phyloP scores from a whole-genome alignment of 805 yeast species.

The Monosporozyma solicola region DNA sequence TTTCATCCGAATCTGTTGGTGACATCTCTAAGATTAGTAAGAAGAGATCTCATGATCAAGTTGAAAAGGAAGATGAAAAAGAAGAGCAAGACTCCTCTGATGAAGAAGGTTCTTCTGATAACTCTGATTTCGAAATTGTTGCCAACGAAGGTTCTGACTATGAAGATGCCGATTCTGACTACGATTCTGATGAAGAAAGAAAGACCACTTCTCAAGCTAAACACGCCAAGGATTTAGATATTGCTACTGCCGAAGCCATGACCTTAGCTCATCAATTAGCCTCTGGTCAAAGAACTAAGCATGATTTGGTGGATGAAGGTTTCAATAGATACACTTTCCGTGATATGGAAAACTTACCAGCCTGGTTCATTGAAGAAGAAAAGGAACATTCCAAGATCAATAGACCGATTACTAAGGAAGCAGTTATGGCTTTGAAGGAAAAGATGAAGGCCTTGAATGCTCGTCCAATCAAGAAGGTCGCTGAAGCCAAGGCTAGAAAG shows the following conservation, averaged over 20 bases:
- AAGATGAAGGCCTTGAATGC: conserved; percentile 80
- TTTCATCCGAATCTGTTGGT: conserved; percentile 17
- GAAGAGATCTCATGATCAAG: conserved; percentile 15
- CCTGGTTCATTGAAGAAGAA: conserved; percentile 96
- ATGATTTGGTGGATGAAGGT: conserved; percentile 86
- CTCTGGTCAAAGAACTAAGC: conserved; percentile 72
- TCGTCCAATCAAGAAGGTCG: conserved; percentile 96
- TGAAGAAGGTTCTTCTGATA: conserved; percentile 19
- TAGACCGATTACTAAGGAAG: conserved; percentile 94
- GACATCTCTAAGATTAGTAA: conserved; percentile 8
- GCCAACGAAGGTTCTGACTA: conserved; percentile 33
- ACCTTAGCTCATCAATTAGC: conserved; percentile 95
- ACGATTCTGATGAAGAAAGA: conserved; percentile 47
- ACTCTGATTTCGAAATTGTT: conserved; percentile 40
- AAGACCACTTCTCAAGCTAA: conserved; percentile 34
- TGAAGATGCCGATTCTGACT: conserved; percentile 32
- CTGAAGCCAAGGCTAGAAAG: conserved; percentile 95
- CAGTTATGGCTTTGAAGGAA: conserved; percentile 67
- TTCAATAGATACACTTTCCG: conserved; percentile 87
- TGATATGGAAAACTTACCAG: conserved; percentile 84
- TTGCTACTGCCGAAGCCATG: conserved; percentile 95
- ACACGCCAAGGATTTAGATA: conserved; percentile 60
- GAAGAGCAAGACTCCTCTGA: conserved; percentile 12
- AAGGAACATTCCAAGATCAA: conserved; percentile 72
- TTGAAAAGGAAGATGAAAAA: conserved; percentile 14